phyloP scores from a whole-genome alignment of 106 monocot genomes.

The Amphibolis antarctica region DNA sequence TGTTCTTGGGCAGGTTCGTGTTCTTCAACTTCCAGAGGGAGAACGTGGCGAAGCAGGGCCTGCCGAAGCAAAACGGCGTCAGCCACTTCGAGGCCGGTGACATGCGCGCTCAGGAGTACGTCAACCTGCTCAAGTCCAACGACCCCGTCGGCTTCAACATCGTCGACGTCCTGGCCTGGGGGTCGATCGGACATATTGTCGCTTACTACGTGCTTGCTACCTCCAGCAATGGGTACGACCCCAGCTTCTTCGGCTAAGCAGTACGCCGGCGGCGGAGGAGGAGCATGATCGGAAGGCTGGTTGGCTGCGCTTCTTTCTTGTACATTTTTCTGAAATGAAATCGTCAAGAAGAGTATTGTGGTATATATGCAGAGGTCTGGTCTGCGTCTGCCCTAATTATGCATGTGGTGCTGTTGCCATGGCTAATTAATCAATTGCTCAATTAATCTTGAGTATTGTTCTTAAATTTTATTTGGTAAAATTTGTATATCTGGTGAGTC shows the following conservation, averaged over 20 bases:
- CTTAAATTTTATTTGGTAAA: too few species aligned
- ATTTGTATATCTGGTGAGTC: too few species aligned
- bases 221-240: conserved; percentile 88
- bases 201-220: conserved; percentile 97
- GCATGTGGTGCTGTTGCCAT: too few species aligned
- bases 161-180: conserved; percentile 92
- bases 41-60: conserved; percentile 90
- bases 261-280: background rate
- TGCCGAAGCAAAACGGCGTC: conserved; percentile 87
- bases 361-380: too few species aligned
- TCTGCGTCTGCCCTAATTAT: too few species aligned
- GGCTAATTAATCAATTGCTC: too few species aligned
- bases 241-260: conserved; percentile 44
- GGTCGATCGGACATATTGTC: conserved; percentile 84
- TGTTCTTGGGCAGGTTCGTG: conserved; percentile 92
- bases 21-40: conserved; percentile 99
- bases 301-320: too few species aligned
- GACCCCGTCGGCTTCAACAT: conserved; percentile 97
- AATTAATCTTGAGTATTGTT: too few species aligned
- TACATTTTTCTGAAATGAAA: too few species aligned
- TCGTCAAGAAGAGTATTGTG: too few species aligned
- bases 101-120: conserved; percentile 61
- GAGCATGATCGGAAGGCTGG: too few species aligned
- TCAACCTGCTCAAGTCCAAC: conserved; percentile 64
- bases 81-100: conserved; percentile 95